Evolutionary conservation across 2,329 filamentous ascomycete genomes (phyloP).

Genomic region (Hypoxylon sp.): DNA sequence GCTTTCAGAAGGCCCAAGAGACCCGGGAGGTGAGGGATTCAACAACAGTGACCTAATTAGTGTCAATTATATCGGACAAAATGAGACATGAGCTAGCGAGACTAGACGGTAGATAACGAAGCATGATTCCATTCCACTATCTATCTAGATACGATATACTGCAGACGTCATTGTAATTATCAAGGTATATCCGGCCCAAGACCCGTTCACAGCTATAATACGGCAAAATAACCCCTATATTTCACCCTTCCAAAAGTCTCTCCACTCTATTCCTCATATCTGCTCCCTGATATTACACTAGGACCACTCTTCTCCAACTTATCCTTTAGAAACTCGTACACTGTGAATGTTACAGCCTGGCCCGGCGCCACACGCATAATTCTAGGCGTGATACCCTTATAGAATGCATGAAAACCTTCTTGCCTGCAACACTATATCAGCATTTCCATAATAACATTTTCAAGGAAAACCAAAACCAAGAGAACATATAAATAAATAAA

Average conservation of each 20-base stretch:
- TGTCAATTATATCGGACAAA: not conserved
- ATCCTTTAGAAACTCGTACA: constrained; percentile 83
- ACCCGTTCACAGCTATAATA: not conserved
- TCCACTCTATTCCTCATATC: constrained; percentile 75
- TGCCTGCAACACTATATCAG: constrained; percentile 68
- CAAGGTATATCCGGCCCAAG: constrained; percentile 15
- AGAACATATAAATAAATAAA: not conserved
- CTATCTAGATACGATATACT: constrained; percentile 29
- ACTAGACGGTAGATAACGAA: constrained; percentile 13
- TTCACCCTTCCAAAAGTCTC: not conserved
- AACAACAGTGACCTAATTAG: not conserved
- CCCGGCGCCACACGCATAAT: constrained; percentile 98
- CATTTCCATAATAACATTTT: not conserved
- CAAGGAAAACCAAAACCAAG: not conserved
- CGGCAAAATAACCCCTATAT: not conserved
- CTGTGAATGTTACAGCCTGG: constrained; percentile 84
- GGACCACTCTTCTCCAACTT: constrained; percentile 78
- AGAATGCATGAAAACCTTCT: constrained; percentile 95
- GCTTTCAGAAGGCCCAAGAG: constrained; percentile 85
- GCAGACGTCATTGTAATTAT: not conserved
- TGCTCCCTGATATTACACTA: constrained; percentile 71
- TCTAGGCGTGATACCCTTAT: constrained; percentile 98
- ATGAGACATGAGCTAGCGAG: constrained; percentile 13
- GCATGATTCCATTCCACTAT: constrained; percentile 29
- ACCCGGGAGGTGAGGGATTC: constrained; percentile 71